Evolutionary conservation across 192 early-diverging fungal species (phyloP).

Genomic region (Chytriomyces sp.): DNA sequence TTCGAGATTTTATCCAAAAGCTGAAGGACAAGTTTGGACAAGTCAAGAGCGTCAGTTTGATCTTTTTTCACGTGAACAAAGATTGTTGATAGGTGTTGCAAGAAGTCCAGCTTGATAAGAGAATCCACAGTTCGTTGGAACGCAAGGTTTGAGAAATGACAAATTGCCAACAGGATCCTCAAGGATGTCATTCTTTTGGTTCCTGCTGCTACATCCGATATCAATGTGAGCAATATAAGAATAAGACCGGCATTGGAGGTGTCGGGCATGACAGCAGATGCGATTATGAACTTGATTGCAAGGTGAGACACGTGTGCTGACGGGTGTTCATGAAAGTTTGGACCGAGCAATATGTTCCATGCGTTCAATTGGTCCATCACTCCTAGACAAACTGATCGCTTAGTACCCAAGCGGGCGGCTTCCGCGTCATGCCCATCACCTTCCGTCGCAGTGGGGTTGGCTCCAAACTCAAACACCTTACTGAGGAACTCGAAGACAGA

Average conservation of each 20-base stretch:
- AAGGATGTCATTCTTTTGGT: neutral
- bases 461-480: neutral
- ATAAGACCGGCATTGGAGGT: conserved; percentile 22
- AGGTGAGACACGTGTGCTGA: neutral
- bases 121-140: conserved; percentile 2
- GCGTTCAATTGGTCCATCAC: conserved; percentile 12
- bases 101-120: conserved; percentile 8
- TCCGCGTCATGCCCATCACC: neutral
- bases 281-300: neutral
- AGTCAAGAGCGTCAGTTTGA: neutral
- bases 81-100: neutral
- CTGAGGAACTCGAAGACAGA: conserved; percentile 1
- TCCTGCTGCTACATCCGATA: neutral
- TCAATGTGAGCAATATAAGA: neutral
- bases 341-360: conserved; percentile 4
- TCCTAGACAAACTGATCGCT: neutral
- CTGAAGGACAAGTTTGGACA: neutral
- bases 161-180: neutral
- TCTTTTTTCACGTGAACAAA: neutral
- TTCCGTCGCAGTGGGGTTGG: neutral
- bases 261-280: neutral
- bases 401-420: neutral
- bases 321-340: neutral
- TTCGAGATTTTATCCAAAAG: neutral
- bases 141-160: neutral